A percentile compares a stretch with the other conserved stretches of the same genome.
phyloP scores from a whole-genome alignment of 805 yeast genomes.

The Candida sphagnicola region DNA sequence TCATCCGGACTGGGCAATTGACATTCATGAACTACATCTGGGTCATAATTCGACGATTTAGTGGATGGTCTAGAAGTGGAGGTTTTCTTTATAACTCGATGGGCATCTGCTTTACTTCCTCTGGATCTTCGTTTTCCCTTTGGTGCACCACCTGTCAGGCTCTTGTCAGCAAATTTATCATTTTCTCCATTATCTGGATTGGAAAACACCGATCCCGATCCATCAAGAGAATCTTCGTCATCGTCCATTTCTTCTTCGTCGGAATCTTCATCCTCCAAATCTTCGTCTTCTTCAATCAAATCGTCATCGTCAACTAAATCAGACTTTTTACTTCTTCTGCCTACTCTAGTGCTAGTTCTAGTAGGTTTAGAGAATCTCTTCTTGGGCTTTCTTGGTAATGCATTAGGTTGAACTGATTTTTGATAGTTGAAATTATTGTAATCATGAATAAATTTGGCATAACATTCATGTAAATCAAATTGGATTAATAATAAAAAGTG shows the following conservation, averaged over 20 bases:
- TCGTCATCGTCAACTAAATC: conserved; percentile 1
- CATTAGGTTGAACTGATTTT: conserved; percentile 15
- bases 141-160: conserved; percentile 12
- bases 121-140: conserved; percentile 16
- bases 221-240: conserved; percentile 8
- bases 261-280: conserved; percentile 1
- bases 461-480: conserved; percentile 39
- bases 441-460: conserved; percentile 28
- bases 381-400: conserved; percentile 9
- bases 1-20: conserved; percentile 43
- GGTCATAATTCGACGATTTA: conserved; percentile 42
- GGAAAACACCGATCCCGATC: conserved; percentile 6
- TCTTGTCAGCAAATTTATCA: conserved; percentile 18
- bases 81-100: conserved; percentile 24
- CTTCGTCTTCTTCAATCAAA: conserved; percentile 1
- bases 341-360: conserved; percentile 9
- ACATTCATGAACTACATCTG: conserved; percentile 45
- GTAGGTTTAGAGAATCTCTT: background rate
- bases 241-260: conserved; percentile 5
- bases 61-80: conserved; percentile 17
- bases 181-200: conserved; percentile 18
- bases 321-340: conserved; percentile 5
- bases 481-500: conserved; percentile 36
- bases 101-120: conserved; percentile 24
- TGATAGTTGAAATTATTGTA: conserved; percentile 25